A percentile compares a stretch with the other conserved stretches of the same genome.
Conservation (phyloP, 345 rosid species). For the Citrus sinensis region DNA sequence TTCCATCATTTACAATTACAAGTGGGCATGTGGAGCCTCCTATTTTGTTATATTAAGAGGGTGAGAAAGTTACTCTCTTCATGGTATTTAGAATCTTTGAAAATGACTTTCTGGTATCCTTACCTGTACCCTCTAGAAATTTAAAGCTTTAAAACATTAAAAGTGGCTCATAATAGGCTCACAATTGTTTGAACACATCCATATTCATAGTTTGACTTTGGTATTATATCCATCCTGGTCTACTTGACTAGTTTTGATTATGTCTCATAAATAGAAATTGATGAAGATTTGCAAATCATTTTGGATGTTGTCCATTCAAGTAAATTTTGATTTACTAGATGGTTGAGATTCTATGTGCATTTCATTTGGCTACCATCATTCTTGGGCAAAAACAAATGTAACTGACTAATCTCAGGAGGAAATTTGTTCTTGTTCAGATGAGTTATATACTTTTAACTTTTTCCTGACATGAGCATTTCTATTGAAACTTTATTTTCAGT, state of each 20-base stretch:
- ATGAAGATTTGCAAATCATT: background rate
- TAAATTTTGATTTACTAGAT: background rate
- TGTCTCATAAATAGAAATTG: background rate
- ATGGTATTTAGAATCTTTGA: background rate
- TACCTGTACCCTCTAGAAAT: background rate
- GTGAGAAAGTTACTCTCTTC: background rate
- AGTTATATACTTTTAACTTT: background rate
- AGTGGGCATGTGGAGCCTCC: background rate
- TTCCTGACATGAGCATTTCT: background rate
- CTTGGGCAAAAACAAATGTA: background rate
- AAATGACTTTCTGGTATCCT: background rate
- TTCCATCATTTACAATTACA: background rate
- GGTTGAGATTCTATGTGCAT: background rate
- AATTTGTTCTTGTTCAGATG: background rate
- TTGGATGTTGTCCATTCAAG: background rate
- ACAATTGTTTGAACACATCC: background rate
- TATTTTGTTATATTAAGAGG: background rate
- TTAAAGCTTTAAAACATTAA: background rate
- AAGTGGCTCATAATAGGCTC: background rate
- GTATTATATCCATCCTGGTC: background rate
- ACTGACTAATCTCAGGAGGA: background rate
- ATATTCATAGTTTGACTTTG: background rate
- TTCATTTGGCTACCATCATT: background rate
- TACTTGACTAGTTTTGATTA: background rate
- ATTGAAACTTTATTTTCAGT: background rate